Evolutionary conservation across 192 early-diverging fungal genomes (phyloP), one percentile per base, ranked within the genome.

Genomic region (Bifiguratus adelaidae): DNA sequence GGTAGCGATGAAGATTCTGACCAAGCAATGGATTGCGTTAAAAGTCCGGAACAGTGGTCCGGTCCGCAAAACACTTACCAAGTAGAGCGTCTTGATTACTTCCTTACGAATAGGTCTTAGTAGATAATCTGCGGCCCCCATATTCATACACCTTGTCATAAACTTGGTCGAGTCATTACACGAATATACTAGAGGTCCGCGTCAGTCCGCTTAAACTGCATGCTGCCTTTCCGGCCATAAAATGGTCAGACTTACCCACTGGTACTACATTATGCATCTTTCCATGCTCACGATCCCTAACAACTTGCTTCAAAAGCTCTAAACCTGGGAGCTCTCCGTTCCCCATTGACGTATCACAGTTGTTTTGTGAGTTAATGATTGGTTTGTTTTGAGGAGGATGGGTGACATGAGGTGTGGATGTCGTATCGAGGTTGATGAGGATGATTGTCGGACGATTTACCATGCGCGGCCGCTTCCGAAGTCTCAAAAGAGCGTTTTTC

Each of bases 51-150:
- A 40, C 16, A 6, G 15, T 15, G 7, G 22, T 40, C 6, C 32
- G 15, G 15, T 21, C 37, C 5, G n/a, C n/a, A n/a, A n/a, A n/a
- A n/a, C 16, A 61, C 54, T 60, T 58, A 78, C 76, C 61, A 78
- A 51, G 41, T 71, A 74, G 16, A 78, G 23, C 3, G 72, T 78
- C 33, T 64, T 71, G 19, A 65, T 64, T 3, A 63, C 60, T 42
- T 74, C 61, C 40, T 63, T 41, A 7, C 63, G 48, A 30, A 78
- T 44, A 9, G 76, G 76, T 53, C 74, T 78, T 12, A 78, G 19
- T 30, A 78, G 32, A 49, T 63, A 73, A 53, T 78, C 76, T 5
- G 52, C 61, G n/a, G 73, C 71, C 7, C 76, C 76, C 20, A 62
- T 37, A 12, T 78, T 61, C 30, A 78, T 54, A 24, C 73, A 60